Evolutionary conservation across 2,329 filamentous ascomycete species (phyloP).

Genomic region (Penicillium sp.): DNA sequence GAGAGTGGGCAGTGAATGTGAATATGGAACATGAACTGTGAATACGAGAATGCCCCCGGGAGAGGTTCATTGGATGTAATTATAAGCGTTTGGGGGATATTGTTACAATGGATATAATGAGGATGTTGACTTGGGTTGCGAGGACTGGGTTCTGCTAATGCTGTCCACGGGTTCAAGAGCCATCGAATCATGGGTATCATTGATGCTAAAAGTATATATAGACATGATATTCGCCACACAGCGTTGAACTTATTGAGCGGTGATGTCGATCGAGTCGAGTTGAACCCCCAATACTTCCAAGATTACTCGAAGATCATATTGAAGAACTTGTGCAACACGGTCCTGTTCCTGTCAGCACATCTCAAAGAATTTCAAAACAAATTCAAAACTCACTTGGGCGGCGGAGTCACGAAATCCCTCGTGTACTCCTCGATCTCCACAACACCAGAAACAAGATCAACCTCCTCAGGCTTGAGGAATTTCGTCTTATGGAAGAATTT

Average conservation of each 20-base stretch:
- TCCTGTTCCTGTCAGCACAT: constrained; percentile 25
- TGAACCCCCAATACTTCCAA: not conserved
- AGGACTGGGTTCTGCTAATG: too few species aligned
- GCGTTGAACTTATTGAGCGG: not conserved
- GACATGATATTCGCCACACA: too few species aligned
- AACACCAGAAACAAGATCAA: constrained; percentile 64
- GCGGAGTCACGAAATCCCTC: constrained; percentile 57
- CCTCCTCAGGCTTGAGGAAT: constrained; percentile 57
- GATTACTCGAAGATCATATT: constrained; percentile 22
- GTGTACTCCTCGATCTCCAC: constrained; percentile 70
- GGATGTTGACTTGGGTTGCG: too few species aligned
- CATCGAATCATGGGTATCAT: not conserved
- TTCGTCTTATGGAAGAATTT: constrained; percentile 68
- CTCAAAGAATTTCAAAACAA: not conserved
- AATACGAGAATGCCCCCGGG: too few species aligned
- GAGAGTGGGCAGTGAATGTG: not conserved
- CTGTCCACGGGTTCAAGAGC: too few species aligned
- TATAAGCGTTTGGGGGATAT: too few species aligned
- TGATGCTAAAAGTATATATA: not conserved
- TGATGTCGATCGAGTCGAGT: not conserved
- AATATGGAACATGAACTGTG: too few species aligned
- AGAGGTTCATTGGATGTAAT: not conserved
- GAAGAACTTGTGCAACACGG: constrained; percentile 22
- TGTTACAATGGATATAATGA: not conserved
- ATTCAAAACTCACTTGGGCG: constrained; percentile 51